phyloP scores from a whole-genome alignment of 768 basidiomycete species.

The Lactarius psammicola region DNA sequence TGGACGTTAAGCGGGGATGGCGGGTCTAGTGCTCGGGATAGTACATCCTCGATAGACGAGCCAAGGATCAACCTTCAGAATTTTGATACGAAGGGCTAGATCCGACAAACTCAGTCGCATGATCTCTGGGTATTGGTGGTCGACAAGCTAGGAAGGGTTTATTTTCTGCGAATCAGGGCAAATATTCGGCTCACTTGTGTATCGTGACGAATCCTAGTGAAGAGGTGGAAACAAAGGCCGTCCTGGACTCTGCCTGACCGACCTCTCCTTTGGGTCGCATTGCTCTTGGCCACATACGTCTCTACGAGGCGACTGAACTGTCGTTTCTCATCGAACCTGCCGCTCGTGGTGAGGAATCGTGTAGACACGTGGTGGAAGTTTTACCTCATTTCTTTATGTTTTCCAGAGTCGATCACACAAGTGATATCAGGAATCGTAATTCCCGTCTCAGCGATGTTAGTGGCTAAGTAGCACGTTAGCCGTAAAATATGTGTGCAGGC shows the following conservation, averaged over 20 bases:
- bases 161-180: slow-evolving; percentile 6
- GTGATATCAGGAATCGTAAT: slow-evolving; percentile 98
- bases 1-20: slow-evolving; percentile 85
- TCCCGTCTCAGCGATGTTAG: slow-evolving; percentile 95
- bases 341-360: slow-evolving; percentile 14
- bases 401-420: slow-evolving; percentile 92
- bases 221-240: slow-evolving; percentile 93
- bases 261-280: slow-evolving; percentile 85
- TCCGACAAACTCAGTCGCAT: slow-evolving; percentile 90
- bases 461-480: slow-evolving; percentile 48
- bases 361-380: slow-evolving; percentile 2
- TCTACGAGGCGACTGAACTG: slow-evolving; percentile 91
- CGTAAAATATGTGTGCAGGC: slow-evolving; percentile 10
- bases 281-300: slow-evolving; percentile 87
- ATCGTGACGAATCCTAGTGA: slow-evolving; percentile 85
- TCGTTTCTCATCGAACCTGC: slow-evolving; percentile 93
- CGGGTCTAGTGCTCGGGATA: slow-evolving; percentile 86
- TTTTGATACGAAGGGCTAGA: slow-evolving; percentile 87
- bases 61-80: slow-evolving; percentile 88
- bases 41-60: slow-evolving; percentile 82
- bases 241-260: slow-evolving; percentile 88
- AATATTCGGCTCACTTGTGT: slow-evolving; percentile 49
- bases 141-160: slow-evolving; percentile 63
- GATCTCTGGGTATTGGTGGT: slow-evolving; percentile 94
- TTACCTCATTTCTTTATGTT: slow-evolving; percentile 90